Evolutionary conservation across 306 rosid genomes (phyloP), one percentile per base, ranked within the genome.

Genomic region (Quercus rubra): DNA sequence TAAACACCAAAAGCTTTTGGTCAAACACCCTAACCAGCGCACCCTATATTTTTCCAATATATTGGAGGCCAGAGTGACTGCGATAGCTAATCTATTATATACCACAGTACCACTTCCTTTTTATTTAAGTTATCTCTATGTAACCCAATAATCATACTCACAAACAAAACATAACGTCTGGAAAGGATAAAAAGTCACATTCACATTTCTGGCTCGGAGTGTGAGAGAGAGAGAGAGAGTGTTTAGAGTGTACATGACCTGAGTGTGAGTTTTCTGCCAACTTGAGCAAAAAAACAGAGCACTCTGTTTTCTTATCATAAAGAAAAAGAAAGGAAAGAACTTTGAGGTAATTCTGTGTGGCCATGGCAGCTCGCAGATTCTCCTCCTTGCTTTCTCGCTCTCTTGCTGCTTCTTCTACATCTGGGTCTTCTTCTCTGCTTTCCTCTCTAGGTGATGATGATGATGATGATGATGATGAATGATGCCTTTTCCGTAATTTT

Each of bases 321-420:
- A 55, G 18, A 23, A 2, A 6, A 21, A 55, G 68, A 33, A 72
- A 78, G 61, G 25, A 61, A 13, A 4, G 54, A 49, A 49, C 23
- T 63, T 25, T 23, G 52, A 25, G 70, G 7, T 69, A 31, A 63
- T 77, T 77, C 57, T 21, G 74, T 61, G 74, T 84, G 68, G 81
- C 79, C 74, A 94, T 94, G 98, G 97, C 99, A 33, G 85, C 90
- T 85, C 87, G 95, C 52, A 82, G 91, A 38, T 74, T 94, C 77
- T 86, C 89, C 33, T 79, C 83, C 46, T 62, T 91, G 23, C 82
- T 92, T 49, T 84, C 88, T 86, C 93, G 92, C 54, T 82, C 93
- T 73, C 80, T 86, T 2, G 85, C 83, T 70, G 62, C 85, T 69
- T 74, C 82, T 69, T 74, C 82, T 71, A 78, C 87, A 56, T 51